These are phyloP conservation scores for Lanzia echinophila DNA, from an alignment of 2,329 filamentous ascomycete species.

Conservation along the genomic window DNA sequence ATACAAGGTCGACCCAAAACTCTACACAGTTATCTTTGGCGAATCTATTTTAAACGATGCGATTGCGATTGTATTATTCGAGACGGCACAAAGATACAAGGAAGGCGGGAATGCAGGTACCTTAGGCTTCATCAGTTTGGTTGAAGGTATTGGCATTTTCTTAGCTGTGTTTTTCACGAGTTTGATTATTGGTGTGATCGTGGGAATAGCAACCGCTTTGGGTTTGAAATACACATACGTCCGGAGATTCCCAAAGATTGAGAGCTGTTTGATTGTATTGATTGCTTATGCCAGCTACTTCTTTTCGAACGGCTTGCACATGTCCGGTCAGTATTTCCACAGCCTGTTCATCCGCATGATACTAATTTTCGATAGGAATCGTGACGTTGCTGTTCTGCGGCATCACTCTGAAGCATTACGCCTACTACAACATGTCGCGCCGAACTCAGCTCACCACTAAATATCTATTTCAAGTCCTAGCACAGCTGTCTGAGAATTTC, in stretches of 20 bases:
- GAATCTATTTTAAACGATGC: slow-evolving; percentile 98
- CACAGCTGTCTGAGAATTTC: slow-evolving; percentile 96
- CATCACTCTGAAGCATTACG: slow-evolving; percentile 97
- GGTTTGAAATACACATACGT: slow-evolving; percentile 93
- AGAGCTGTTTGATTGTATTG: slow-evolving; percentile 88
- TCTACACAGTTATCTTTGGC: slow-evolving; percentile 98
- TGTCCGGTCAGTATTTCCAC: slow-evolving; percentile 68
- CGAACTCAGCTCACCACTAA: slow-evolving; percentile 96
- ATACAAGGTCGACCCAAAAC: slow-evolving; percentile 97
- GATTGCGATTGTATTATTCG: slow-evolving; percentile 96
- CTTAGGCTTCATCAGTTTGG: slow-evolving; percentile 72
- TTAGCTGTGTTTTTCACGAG: slow-evolving; percentile 94
- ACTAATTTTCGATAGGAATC: slow-evolving; percentile 42
- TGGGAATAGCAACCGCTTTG: slow-evolving; percentile 82
- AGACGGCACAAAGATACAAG: slow-evolving; percentile 91
- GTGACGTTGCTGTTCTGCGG: slow-evolving; percentile 96
- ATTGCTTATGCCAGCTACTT: slow-evolving; percentile 97
- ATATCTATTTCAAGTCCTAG: slow-evolving; percentile 90
- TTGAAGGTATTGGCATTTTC: slow-evolving; percentile 92
- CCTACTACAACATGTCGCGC: slow-evolving; percentile 99
- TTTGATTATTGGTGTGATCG: slow-evolving; percentile 77
- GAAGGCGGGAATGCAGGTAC: slow-evolving; percentile 62
- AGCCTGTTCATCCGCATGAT: background rate
- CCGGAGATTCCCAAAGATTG: slow-evolving; percentile 87
- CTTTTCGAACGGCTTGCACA: slow-evolving; percentile 89